These are phyloP conservation scores for Hibiscus mutabilis DNA, from an alignment of 345 rosid genomes.

Conservation along the genomic window DNA sequence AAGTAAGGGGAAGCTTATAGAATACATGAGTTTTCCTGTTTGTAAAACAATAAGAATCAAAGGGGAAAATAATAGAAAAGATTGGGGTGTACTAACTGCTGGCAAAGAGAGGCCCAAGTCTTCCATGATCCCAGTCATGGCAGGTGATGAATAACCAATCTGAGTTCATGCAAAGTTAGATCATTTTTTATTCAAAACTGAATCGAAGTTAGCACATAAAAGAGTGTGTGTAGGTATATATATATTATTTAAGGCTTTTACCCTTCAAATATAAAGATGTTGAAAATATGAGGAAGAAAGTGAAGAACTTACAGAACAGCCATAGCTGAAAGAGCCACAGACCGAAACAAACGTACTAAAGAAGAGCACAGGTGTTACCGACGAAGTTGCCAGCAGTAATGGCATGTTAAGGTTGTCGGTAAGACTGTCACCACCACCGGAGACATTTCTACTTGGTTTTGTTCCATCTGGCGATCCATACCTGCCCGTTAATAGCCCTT, in stretches of 20 bases:
- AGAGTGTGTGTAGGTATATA: too few relatives aligned
- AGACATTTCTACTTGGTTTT: not conserved
- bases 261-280: too few relatives aligned
- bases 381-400: not conserved
- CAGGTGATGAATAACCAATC: constrained; percentile 62
- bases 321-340: constrained; percentile 41
- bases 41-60: not conserved
- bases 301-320: constrained; percentile 42
- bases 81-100: constrained; percentile 33
- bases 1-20: not conserved
- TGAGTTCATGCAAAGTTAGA: constrained; percentile 16
- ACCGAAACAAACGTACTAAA: constrained; percentile 46
- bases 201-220: too few relatives aligned
- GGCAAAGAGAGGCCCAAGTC: constrained; percentile 59
- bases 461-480: not conserved
- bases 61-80: not conserved
- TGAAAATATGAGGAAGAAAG: too few relatives aligned
- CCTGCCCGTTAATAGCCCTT: constrained; percentile 13
- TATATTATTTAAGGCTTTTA: too few relatives aligned
- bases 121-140: constrained; percentile 48
- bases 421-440: not conserved
- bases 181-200: too few relatives aligned
- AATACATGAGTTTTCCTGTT: not conserved
- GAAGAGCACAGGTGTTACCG: constrained; percentile 26
- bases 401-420: not conserved